Conservation (phyloP, 2,329 filamentous ascomycete genomes). For the Anthostomella pinea region DNA sequence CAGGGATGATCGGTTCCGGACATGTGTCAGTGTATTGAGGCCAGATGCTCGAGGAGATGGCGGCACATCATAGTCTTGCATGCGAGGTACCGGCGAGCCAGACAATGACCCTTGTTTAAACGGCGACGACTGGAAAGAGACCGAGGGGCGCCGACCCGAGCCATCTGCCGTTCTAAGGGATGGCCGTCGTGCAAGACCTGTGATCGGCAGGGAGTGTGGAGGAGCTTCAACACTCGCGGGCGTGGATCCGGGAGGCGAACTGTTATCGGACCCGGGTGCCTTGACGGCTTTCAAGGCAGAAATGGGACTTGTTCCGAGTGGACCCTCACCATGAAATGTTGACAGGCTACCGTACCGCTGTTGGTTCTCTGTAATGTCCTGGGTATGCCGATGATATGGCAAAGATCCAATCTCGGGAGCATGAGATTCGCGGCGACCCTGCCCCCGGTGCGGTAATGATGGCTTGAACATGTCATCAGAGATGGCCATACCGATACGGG, state of each 20-base stretch:
- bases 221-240: slow-evolving; percentile 45
- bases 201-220: slow-evolving; percentile 53
- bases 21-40: slow-evolving; percentile 50
- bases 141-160: slow-evolving; percentile 68
- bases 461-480: slow-evolving; percentile 86
- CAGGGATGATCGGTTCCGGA: slow-evolving; percentile 68
- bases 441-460: slow-evolving; percentile 60
- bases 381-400: slow-evolving; percentile 56
- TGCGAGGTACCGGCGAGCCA: slow-evolving; percentile 67
- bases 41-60: slow-evolving; percentile 53
- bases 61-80: slow-evolving; percentile 49
- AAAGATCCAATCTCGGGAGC: slow-evolving; percentile 68
- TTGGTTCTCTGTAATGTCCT: slow-evolving; percentile 57
- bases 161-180: slow-evolving; percentile 48
- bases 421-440: slow-evolving; percentile 36
- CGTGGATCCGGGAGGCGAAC: slow-evolving; percentile 54
- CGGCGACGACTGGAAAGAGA: slow-evolving; percentile 75
- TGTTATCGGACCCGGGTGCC: slow-evolving; percentile 58
- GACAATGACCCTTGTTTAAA: slow-evolving; percentile 97
- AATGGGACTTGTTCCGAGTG: slow-evolving; percentile 79
- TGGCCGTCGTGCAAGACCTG: slow-evolving; percentile 34
- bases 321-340: slow-evolving; percentile 80
- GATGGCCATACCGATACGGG: slow-evolving; percentile 79
- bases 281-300: slow-evolving; percentile 74
- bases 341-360: slow-evolving; percentile 88